These are phyloP conservation scores for Amorphotheca resinae DNA, from an alignment of 495 filamentous ascomycete genomes.

Conservation along the genomic window DNA sequence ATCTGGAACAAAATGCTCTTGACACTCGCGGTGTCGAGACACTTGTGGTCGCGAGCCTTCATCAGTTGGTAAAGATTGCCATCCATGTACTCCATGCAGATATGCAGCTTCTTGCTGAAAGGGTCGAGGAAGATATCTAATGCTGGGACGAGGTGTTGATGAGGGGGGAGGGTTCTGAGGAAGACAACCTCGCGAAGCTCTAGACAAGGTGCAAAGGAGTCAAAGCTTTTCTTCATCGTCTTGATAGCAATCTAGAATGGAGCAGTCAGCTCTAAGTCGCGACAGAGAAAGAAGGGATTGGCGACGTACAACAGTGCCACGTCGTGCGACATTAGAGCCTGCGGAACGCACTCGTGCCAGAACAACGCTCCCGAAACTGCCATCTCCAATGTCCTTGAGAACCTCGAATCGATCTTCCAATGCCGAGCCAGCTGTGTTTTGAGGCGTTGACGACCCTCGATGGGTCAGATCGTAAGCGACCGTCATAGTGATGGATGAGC, in stretches of 20 bases:
- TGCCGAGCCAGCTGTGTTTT: constrained; percentile 37
- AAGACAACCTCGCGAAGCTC: constrained; percentile 97
- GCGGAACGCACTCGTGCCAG: constrained; percentile 82
- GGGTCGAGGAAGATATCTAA: constrained; percentile 98
- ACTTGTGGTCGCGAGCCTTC: constrained; percentile 95
- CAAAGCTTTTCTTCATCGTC: constrained; percentile 99
- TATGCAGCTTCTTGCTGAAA: constrained; percentile 88
- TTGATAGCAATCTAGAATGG: constrained; percentile 88
- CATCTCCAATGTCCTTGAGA: constrained; percentile 96
- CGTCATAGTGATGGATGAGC: constrained; percentile 43
- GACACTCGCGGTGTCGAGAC: constrained; percentile 76
- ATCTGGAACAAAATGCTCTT: constrained; percentile 99
- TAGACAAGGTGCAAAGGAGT: constrained; percentile 76
- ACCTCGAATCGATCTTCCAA: constrained; percentile 90
- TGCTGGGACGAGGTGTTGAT: constrained; percentile 88
- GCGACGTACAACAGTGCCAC: constrained; percentile 76
- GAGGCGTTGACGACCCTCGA: constrained; percentile 33
- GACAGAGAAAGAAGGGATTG: not conserved
- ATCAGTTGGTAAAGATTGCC: constrained; percentile 98
- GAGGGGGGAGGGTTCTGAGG: constrained; percentile 71
- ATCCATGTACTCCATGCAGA: constrained; percentile 99
- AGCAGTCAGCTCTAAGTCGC: constrained; percentile 17
- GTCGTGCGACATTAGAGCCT: constrained; percentile 74
- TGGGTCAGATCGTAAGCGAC: constrained; percentile 51
- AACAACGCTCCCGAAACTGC: constrained; percentile 93